phyloP scores from a whole-genome alignment of 306 rosid species.

The Fagus crenata region DNA sequence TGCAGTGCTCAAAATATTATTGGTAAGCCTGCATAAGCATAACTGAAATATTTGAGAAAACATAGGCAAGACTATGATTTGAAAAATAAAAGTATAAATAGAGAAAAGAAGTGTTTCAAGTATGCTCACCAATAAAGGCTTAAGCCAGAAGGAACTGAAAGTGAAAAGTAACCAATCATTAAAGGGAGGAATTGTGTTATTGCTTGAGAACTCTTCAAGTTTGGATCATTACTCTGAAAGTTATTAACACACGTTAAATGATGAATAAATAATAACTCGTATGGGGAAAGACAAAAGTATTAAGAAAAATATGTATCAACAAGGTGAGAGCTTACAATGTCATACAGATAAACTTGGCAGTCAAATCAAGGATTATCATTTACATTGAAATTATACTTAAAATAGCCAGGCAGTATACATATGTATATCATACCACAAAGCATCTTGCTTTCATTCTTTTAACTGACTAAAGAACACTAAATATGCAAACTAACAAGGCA shows the following conservation, averaged over 20 bases:
- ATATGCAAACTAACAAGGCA: too few relatives aligned
- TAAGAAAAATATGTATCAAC: too few relatives aligned
- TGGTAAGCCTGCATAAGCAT: constrained; percentile 69
- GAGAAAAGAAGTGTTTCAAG: constrained; percentile 12
- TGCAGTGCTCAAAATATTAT: constrained; percentile 89
- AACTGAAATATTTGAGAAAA: constrained; percentile 29
- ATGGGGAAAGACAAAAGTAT: not conserved
- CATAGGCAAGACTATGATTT: constrained; percentile 11
- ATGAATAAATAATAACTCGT: not conserved
- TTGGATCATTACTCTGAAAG: constrained; percentile 79
- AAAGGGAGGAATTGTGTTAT: constrained; percentile 82
- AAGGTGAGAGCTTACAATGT: not conserved
- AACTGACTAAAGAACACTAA: too few relatives aligned
- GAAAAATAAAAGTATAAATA: constrained; percentile 6
- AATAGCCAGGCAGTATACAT: not conserved
- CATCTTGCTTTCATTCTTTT: too few relatives aligned
- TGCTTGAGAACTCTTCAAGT: constrained; percentile 84
- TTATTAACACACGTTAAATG: constrained; percentile 16
- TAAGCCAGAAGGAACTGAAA: constrained; percentile 98
- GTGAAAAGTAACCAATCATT: constrained; percentile 93
- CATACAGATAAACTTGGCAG: not conserved
- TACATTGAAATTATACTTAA: not conserved
- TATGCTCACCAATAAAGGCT: constrained; percentile 92
- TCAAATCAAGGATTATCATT: not conserved
- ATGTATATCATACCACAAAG: too few relatives aligned